Evolutionary conservation across 2,329 filamentous ascomycete genomes (phyloP).

Genomic region (Periconia digitata): DNA sequence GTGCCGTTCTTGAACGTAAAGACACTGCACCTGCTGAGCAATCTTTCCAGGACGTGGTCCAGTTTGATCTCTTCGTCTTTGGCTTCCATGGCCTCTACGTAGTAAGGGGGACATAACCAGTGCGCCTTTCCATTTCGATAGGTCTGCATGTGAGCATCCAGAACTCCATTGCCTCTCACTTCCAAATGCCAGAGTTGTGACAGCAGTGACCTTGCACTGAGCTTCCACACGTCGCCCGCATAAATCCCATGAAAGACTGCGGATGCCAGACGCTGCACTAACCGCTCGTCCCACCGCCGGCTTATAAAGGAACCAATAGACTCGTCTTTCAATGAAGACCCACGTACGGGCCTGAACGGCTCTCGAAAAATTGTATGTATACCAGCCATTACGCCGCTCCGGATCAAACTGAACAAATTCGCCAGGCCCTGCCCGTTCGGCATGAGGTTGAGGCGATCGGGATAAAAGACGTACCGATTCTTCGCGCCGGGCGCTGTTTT

Average conservation of each 20-base stretch:
- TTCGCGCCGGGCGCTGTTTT: conserved; percentile 54
- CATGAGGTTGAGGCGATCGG: conserved; percentile 69
- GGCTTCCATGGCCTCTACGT: conserved; percentile 19
- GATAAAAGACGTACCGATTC: conserved; percentile 85
- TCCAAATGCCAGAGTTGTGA: conserved; percentile 56
- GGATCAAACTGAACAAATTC: conserved; percentile 40
- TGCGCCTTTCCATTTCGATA: conserved; percentile 13
- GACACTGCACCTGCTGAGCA: conserved; percentile 39
- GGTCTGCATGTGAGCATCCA: conserved; percentile 23
- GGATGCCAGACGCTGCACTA: conserved; percentile 74
- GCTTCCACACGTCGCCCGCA: conserved; percentile 79
- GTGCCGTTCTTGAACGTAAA: conserved; percentile 51
- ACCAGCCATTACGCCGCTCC: conserved; percentile 60
- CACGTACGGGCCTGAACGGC: conserved; percentile 33
- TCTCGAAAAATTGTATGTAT: conserved; percentile 44
- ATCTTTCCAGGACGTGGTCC: conserved; percentile 33
- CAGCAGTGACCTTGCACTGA: conserved; percentile 71
- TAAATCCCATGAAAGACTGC: conserved; percentile 85
- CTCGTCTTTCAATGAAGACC: conserved; percentile 58
- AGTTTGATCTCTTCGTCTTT: conserved; percentile 41
- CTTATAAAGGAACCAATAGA: conserved; percentile 69
- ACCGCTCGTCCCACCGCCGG: conserved; percentile 54
- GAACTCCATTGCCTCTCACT: conserved; percentile 36
- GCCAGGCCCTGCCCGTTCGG: conserved; percentile 15
- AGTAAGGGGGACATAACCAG: conserved; percentile 20